Conservation (phyloP, 2,329 filamentous ascomycete genomes). For the Ceratocystis eucalypticola region DNA sequence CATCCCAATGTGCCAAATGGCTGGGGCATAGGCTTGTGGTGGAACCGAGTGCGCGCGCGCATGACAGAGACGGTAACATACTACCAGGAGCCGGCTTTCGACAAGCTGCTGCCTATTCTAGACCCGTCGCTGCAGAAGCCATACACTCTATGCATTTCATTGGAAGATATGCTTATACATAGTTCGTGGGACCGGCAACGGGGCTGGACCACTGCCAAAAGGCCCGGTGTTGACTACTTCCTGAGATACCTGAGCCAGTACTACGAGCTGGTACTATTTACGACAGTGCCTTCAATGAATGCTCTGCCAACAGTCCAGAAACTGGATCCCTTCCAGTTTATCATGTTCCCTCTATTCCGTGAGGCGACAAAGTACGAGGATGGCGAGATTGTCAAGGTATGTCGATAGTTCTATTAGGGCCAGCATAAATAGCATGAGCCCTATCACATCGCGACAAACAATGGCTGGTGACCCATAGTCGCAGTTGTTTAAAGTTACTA, state of each 20-base stretch:
- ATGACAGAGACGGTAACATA: constrained; percentile 67
- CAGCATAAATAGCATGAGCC: too few species aligned
- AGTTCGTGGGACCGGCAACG: constrained; percentile 90
- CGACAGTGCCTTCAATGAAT: constrained; percentile 67
- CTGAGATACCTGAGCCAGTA: constrained; percentile 92
- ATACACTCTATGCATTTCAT: constrained; percentile 80
- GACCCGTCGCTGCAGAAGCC: constrained; percentile 70
- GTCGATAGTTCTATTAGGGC: neutral
- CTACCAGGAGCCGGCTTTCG: constrained; percentile 91
- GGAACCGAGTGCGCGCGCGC: constrained; percentile 63
- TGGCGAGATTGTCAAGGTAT: constrained; percentile 88
- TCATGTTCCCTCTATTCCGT: constrained; percentile 86
- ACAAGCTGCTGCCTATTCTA: constrained; percentile 75
- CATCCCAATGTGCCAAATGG: constrained; percentile 66
- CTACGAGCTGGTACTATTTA: constrained; percentile 95
- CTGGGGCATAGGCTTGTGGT: constrained; percentile 64
- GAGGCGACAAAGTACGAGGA: constrained; percentile 97
- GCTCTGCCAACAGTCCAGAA: constrained; percentile 84
- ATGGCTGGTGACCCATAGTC: too few species aligned
- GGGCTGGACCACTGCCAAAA: constrained; percentile 89
- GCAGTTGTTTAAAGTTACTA: neutral
- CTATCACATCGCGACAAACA: too few species aligned
- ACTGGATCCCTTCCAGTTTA: constrained; percentile 86
- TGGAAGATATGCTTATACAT: constrained; percentile 89
- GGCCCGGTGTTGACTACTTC: constrained; percentile 94